Conservation (phyloP, 768 basidiomycete genomes). For the Psilocybe sp. region DNA sequence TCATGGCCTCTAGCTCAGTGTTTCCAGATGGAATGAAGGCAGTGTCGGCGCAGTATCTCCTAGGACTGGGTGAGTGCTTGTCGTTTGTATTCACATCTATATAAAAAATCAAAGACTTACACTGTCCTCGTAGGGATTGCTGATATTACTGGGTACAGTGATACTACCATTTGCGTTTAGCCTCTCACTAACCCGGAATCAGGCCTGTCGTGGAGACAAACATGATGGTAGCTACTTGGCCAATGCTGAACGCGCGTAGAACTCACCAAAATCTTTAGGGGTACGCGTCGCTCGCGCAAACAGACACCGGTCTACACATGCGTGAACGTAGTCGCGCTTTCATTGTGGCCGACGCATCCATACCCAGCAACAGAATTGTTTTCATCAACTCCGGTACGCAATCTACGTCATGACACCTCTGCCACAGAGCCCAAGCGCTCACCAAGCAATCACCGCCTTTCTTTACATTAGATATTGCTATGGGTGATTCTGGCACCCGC, state of each 20-base stretch:
- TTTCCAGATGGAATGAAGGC: slow-evolving; percentile 28
- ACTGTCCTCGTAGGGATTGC: slow-evolving; percentile 47
- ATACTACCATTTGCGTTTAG: slow-evolving; percentile 2
- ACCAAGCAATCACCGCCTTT: slow-evolving; percentile 1
- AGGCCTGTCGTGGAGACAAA: slow-evolving; percentile 81
- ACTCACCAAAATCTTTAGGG: slow-evolving; percentile 39
- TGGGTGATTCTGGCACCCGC: slow-evolving; percentile 78
- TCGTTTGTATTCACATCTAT: slow-evolving; percentile 31
- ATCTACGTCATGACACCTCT: background rate
- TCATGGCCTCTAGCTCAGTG: slow-evolving; percentile 34
- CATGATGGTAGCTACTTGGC: slow-evolving; percentile 57
- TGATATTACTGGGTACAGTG: slow-evolving; percentile 67
- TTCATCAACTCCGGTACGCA: slow-evolving; percentile 71
- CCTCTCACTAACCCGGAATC: slow-evolving; percentile 8
- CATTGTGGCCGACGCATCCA: slow-evolving; percentile 62
- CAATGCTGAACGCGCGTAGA: background rate
- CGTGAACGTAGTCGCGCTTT: slow-evolving; percentile 76
- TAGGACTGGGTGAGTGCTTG: slow-evolving; percentile 55
- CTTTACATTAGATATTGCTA: slow-evolving; percentile 58
- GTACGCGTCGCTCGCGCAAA: slow-evolving; percentile 63
- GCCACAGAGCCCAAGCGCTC: background rate
- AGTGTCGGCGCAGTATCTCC: slow-evolving; percentile 45
- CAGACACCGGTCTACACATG: slow-evolving; percentile 76
- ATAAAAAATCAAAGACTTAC: background rate
- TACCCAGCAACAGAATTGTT: slow-evolving; percentile 58